These are phyloP conservation scores for Solanum pennellii DNA, from an alignment of 257 asterid genomes.

Conservation along the genomic window DNA sequence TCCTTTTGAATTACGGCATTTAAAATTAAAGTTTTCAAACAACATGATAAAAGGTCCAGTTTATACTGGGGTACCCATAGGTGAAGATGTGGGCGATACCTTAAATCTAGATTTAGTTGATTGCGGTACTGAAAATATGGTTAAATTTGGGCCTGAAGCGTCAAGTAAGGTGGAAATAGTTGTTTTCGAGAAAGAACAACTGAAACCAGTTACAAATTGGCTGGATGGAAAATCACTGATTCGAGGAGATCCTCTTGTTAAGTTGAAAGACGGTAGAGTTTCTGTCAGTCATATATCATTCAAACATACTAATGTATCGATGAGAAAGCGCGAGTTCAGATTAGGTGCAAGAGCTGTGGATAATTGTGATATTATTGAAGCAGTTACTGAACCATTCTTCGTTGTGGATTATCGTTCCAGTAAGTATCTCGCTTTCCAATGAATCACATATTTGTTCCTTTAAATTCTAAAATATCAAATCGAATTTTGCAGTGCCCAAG, in stretches of 20 bases:
- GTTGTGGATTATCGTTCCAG: not conserved
- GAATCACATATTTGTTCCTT: not conserved
- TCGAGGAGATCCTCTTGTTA: not conserved
- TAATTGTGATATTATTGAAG: not conserved
- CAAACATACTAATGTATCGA: not conserved
- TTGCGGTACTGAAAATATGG: not conserved
- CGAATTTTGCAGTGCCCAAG: not conserved
- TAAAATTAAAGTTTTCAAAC: not conserved
- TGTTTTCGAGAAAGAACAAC: not conserved
- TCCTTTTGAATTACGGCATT: not conserved
- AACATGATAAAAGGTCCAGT: not conserved
- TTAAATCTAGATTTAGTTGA: not conserved
- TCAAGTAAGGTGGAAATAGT: not conserved
- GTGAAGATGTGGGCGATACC: not conserved
- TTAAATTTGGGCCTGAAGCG: not conserved
- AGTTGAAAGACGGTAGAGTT: not conserved
- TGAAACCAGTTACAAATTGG: not conserved
- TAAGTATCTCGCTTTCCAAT: not conserved
- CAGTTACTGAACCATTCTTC: not conserved
- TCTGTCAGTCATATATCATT: not conserved
- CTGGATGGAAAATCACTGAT: not conserved
- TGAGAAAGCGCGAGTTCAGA: not conserved
- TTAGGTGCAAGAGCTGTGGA: not conserved
- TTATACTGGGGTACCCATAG: not conserved
- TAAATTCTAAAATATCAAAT: not conserved